Base-by-base conservation (phyloP, 1,284 basidiomycete genomes). In the Apiotrichum porosum region DNA sequence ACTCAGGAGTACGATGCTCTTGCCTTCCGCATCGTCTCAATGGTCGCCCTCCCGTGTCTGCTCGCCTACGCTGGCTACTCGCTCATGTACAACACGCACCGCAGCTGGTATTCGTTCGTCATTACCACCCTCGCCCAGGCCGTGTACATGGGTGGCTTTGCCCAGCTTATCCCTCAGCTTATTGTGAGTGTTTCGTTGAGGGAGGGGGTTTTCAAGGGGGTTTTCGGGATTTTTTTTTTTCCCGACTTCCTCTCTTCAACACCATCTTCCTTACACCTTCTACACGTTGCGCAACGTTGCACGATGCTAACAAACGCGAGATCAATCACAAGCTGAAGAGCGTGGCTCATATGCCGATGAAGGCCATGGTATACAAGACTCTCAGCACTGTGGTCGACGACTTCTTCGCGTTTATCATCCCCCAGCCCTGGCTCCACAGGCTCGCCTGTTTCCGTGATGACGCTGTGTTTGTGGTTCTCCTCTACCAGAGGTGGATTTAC, bases 241-340 rank as follows among this genome's bases (percentile, higher is more conserved):
- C n/a, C n/a, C n/a, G n/a, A n/a, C n/a, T n/a, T n/a, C n/a, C n/a
- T n/a, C n/a, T n/a, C n/a, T n/a, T n/a, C n/a, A n/a, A n/a, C n/a
- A n/a, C n/a, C n/a, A n/a, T n/a, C n/a, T n/a, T n/a, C n/a, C n/a
- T n/a, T n/a, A n/a, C n/a, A n/a, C n/a, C n/a, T n/a, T n/a, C n/a
- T n/a, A n/a, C n/a, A n/a, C n/a, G n/a, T n/a, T n/a, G n/a, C n/a
- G n/a, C n/a, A n/a, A n/a, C n/a, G n/a, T n/a, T n/a, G n/a, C n/a
- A n/a, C n/a, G n/a, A n/a, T n/a, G n/a, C n/a, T n/a, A n/a, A n/a
- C n/a, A n/a, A n/a, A n/a, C n/a, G n/a, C n/a, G n/a, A n/a, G n/a
- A 91, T 93, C 77, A 94, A 97, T 76, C 95, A 94, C 78, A 94
- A 95, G 72, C 80, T 94, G 54, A 93, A 93, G 85, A 84, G 74